Evolutionary conservation across 164 flowering plant genomes (phyloP).

Genomic region (Tinospora cordifolia): DNA sequence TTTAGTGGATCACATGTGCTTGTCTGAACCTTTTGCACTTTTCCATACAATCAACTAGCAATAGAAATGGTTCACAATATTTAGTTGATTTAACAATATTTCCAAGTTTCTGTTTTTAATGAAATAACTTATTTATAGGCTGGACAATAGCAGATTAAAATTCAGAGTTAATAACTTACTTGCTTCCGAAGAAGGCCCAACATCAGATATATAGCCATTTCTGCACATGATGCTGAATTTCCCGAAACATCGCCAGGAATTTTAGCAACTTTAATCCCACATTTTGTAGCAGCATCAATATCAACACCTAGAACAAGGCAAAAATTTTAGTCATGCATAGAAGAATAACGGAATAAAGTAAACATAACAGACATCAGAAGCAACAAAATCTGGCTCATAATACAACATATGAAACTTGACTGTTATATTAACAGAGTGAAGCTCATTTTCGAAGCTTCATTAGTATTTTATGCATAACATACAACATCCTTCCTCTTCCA

Average conservation of each 20-base stretch:
- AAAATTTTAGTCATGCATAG: not conserved
- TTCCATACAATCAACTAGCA: not conserved
- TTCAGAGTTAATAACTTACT: constrained; percentile 25
- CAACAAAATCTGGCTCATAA: too few relatives aligned
- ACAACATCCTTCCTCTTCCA: too few relatives aligned
- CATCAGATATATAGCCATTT: constrained; percentile 83
- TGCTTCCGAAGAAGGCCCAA: constrained; percentile 83
- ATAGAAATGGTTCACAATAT: not conserved
- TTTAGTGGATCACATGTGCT: not conserved
- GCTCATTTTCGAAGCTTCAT: too few relatives aligned
- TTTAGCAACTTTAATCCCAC: constrained; percentile 83
- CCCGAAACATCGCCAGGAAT: constrained; percentile 67
- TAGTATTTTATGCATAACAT: too few relatives aligned
- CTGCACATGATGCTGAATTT: constrained; percentile 90
- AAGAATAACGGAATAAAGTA: not conserved
- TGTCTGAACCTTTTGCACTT: not conserved
- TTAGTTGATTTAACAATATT: not conserved
- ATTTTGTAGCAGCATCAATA: constrained; percentile 60
- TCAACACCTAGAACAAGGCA: constrained; percentile 53
- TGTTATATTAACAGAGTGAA: too few relatives aligned
- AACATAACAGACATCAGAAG: too few relatives aligned
- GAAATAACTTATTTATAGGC: not conserved
- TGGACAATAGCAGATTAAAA: not conserved
- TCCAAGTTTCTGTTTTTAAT: not conserved
- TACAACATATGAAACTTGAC: too few relatives aligned